These are phyloP conservation scores for Saccharomyces hybrid DNA, from an alignment of 1,139 yeast species.

Conservation along the genomic window DNA sequence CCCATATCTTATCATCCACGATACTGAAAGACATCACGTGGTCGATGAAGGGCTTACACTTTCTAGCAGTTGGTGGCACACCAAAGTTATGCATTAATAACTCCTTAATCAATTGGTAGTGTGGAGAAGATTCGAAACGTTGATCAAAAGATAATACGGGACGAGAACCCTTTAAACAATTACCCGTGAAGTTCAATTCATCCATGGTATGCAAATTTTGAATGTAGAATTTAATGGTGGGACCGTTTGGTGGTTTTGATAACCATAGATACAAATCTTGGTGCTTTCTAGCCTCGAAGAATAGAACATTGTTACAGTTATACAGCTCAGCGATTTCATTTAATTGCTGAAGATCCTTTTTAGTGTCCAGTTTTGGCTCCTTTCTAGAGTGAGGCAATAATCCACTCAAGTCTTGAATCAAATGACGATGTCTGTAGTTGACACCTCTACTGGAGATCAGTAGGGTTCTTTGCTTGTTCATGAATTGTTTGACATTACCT, in stretches of 20 bases:
- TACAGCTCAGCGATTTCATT: conserved; percentile 95
- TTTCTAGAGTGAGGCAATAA: conserved; percentile 92
- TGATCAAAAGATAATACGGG: conserved; percentile 89
- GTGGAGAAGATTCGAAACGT: conserved; percentile 60
- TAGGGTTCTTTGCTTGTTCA: conserved; percentile 74
- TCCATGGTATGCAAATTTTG: conserved; percentile 95
- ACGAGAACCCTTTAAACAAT: conserved; percentile 90
- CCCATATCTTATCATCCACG: conserved; percentile 92
- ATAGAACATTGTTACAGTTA: conserved; percentile 91
- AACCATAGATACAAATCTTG: conserved; percentile 92
- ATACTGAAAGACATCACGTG: conserved; percentile 90
- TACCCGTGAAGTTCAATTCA: conserved; percentile 92
- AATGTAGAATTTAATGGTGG: conserved; percentile 86
- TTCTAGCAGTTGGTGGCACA: conserved; percentile 93
- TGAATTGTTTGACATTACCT: conserved; percentile 27
- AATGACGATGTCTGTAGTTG: conserved; percentile 89
- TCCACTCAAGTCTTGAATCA: conserved; percentile 70
- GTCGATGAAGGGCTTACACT: conserved; percentile 88
- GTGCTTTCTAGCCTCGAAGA: conserved; percentile 94
- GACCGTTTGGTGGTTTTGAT: conserved; percentile 96
- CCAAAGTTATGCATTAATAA: conserved; percentile 82
- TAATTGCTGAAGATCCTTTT: conserved; percentile 77
- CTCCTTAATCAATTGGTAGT: conserved; percentile 72
- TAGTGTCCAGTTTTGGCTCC: conserved; percentile 92
- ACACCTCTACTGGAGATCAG: conserved; percentile 92